phyloP scores from a whole-genome alignment of 129 eudicot species.

The Flaveria ramosissima region DNA sequence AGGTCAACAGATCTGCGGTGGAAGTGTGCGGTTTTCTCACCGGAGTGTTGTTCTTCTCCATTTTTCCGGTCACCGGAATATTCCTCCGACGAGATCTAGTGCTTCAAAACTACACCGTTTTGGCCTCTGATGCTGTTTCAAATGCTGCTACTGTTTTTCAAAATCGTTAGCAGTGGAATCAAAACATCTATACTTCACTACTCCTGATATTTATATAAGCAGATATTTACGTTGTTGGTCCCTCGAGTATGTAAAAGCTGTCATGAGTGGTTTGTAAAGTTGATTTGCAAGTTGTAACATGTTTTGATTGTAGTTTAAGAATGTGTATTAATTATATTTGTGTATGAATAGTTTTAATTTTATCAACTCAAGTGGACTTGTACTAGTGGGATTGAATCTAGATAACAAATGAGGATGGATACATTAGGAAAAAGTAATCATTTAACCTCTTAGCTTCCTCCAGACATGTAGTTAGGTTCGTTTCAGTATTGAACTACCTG shows the following conservation, averaged over 20 bases:
- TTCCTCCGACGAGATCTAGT: slow-evolving; percentile 7
- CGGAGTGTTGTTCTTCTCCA: slow-evolving; percentile 70
- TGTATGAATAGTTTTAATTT: not conserved
- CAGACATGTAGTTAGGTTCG: too few relatives aligned
- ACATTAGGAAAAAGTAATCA: not conserved
- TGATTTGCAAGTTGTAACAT: too few relatives aligned
- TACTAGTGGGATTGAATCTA: not conserved
- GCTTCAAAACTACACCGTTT: slow-evolving; percentile 21
- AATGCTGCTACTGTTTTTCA: slow-evolving; percentile 5
- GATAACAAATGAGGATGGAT: not conserved
- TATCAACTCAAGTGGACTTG: not conserved
- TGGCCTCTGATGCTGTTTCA: slow-evolving; percentile 9
- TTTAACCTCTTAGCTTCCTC: not conserved
- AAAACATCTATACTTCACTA: not conserved
- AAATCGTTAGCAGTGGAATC: slow-evolving; percentile 17
- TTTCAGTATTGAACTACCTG: too few relatives aligned
- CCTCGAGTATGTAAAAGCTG: not conserved
- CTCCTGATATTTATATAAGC: slow-evolving; percentile 17
- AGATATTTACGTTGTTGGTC: slow-evolving; percentile 1
- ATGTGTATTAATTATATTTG: not conserved
- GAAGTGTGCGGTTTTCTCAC: slow-evolving; percentile 93
- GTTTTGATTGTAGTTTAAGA: too few relatives aligned
- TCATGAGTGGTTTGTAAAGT: not conserved
- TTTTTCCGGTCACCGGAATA: slow-evolving; percentile 29
- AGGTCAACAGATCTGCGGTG: slow-evolving; percentile 94